Base-by-base conservation (phyloP, 2,329 filamentous ascomycete genomes). In the Epichloe baconii region DNA sequence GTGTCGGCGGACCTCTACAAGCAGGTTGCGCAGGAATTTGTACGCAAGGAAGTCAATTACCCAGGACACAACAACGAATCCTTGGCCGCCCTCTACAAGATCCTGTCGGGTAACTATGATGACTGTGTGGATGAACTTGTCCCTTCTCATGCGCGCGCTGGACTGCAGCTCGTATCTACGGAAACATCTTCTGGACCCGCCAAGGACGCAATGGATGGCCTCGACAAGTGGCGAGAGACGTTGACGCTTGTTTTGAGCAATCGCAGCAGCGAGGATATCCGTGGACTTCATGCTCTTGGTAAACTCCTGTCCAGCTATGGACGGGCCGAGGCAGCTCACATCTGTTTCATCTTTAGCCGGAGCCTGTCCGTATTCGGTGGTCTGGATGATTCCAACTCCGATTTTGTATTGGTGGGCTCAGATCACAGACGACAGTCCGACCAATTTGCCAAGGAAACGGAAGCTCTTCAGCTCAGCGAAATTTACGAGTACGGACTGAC, bases 101-200 rank as follows among this genome's bases (percentile, higher is more conserved):
- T 97, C 1, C 83, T 98, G 54, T 93, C 90, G 23, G 91, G 93
- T 0, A 98, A 96, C 62, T 81, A 85, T 52, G 90, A 96, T 57
- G 93, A 98, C 59, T 94, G 89, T 57, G 83, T 97, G 15, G 93
- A 98, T 64, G 90, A 97, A 66, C 82, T 98, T 51, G 93, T 98
- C 1, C 90, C 93, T 5, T 84, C 85, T 3, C 95, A 94, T 57
- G 93, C 93, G 17, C 81, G 94, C 42, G 90, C 91, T 53, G 93
- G 93, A 2, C 81, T 96, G 58, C 88, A 95, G 64, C 85, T 98
- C 70, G 78, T 98, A 57, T 90, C 85, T 55, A 88, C 83, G n/a
- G 76, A 80, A 3, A 74, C 81, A 52, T 72, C 78, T 6, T 69
- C 74, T 7, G 79, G 76, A 2, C 69, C 80, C 35, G 74, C 81